Evolutionary conservation across 306 rosid species (phyloP), one percentile per base, ranked within the genome.

Genomic region (Cicer bijugum): DNA sequence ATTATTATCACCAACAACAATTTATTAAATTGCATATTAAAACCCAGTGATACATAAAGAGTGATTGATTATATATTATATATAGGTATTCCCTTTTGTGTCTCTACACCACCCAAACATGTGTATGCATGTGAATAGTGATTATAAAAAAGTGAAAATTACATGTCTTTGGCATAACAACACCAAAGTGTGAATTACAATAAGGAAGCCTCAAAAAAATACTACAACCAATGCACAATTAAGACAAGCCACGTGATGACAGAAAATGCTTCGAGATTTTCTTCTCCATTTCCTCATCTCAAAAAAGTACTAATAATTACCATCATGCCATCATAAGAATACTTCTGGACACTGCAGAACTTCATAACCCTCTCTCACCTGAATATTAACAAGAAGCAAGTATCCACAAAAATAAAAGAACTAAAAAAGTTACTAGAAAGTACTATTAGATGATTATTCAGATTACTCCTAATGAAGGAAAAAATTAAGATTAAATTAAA

Each of bases 41-140:
- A 72, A 50, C 75, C 37, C 69, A 45, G 53, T 33, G 33, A 16
- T 37, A 40, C 71, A 51, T 59, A 57, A 9, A 17, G 46, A 17
- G 16, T 43, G 52, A 83, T 65, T 48, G 39, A 81, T 56, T 65
- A 66, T 28, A 40, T 28, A 58, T 7, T 39, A 39, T 6, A 39
- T 60, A 58, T 37, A 45, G 67, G 55, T 64, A 56, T 66, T 71
- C 58, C 72, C 4, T 23, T 71, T 1, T 37, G 51, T 44, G 67
- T 67, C 59, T 8, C 58, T 20, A 20, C 74, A 53, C 69, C 66
- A 43, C 37, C 8, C 66, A 40, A 46, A 47, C 83, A 83, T 79
- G 86, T 75, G 83, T 77, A 57, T 77, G 67, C 87, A 84, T 81
- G 83, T 74, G 82, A 81, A 58, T 20, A 62, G 71, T 68, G 43